Conservation (phyloP, 73 alveolate genomes). For the Blepharisma stoltei region DNA sequence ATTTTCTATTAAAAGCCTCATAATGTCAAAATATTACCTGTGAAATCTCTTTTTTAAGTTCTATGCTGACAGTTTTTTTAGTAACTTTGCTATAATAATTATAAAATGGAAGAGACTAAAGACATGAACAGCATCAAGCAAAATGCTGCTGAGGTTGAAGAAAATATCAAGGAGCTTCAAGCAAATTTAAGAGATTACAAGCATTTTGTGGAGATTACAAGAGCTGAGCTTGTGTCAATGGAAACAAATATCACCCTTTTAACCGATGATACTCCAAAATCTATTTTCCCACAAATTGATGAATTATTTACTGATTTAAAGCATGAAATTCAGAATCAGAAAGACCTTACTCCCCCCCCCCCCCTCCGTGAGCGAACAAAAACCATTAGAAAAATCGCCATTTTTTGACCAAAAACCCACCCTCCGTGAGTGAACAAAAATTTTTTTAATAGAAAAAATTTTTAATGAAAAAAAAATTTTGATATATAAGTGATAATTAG, state of each 20-base stretch:
- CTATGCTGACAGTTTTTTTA: too few species aligned
- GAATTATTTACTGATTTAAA: constrained; percentile 6
- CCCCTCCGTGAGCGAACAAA: too few species aligned
- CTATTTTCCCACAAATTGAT: constrained; percentile 22
- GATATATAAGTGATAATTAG: too few species aligned
- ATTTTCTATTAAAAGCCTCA: too few species aligned
- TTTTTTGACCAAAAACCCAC: too few species aligned
- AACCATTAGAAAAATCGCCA: too few species aligned
- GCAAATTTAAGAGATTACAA: not conserved
- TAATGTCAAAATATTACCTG: too few species aligned
- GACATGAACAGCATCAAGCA: constrained; percentile 5
- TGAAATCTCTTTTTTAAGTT: too few species aligned
- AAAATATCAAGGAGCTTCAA: not conserved
- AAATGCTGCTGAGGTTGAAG: not conserved
- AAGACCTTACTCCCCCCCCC: too few species aligned
- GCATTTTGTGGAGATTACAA: not conserved
- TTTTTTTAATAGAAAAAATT: too few species aligned
- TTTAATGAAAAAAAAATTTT: too few species aligned
- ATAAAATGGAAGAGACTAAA: constrained; percentile 12
- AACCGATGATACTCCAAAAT: constrained; percentile 16
- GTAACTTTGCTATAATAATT: not conserved
- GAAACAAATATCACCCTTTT: not conserved
- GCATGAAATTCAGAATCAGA: not conserved
- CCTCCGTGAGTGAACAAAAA: too few species aligned
- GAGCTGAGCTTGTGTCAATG: constrained; percentile 15